These are phyloP conservation scores for Arthroderma uncinatum DNA, from an alignment of 2,329 filamentous ascomycete genomes.

Conservation along the genomic window DNA sequence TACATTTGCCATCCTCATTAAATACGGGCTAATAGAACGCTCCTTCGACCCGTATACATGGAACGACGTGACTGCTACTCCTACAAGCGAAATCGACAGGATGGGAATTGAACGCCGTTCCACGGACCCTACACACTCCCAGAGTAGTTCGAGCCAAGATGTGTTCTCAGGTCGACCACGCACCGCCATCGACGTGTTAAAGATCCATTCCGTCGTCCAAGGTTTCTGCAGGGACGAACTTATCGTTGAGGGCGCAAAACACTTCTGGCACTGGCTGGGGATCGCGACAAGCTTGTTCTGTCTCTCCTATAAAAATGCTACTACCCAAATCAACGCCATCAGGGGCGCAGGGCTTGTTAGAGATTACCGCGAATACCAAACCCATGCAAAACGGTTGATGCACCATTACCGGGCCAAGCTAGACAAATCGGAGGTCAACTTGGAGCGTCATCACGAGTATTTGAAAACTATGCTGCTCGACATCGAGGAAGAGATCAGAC, in stretches of 20 bases:
- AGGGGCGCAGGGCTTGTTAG: slow-evolving; percentile 32
- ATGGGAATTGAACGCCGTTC: slow-evolving; percentile 16
- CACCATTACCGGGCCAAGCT: slow-evolving; percentile 30
- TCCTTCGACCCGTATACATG: slow-evolving; percentile 25
- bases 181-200: slow-evolving; percentile 35
- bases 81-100: slow-evolving; percentile 9
- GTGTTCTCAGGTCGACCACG: slow-evolving; percentile 24
- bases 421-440: slow-evolving; percentile 18
- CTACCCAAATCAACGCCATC: slow-evolving; percentile 29
- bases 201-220: slow-evolving; percentile 40
- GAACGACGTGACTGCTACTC: slow-evolving; percentile 11
- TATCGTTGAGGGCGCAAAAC: slow-evolving; percentile 24
- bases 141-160: slow-evolving; percentile 26
- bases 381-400: slow-evolving; percentile 32
- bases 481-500: slow-evolving; percentile 34
- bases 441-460: slow-evolving; percentile 28
- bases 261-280: slow-evolving; percentile 35
- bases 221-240: slow-evolving; percentile 39
- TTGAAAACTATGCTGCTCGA: slow-evolving; percentile 26
- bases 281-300: slow-evolving; percentile 34
- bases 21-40: slow-evolving; percentile 37
- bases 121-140: slow-evolving; percentile 18
- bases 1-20: slow-evolving; percentile 36
- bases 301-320: slow-evolving; percentile 33
- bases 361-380: slow-evolving; percentile 40